phyloP scores from a whole-genome alignment of 306 rosid species.

The Glycine latifolia region DNA sequence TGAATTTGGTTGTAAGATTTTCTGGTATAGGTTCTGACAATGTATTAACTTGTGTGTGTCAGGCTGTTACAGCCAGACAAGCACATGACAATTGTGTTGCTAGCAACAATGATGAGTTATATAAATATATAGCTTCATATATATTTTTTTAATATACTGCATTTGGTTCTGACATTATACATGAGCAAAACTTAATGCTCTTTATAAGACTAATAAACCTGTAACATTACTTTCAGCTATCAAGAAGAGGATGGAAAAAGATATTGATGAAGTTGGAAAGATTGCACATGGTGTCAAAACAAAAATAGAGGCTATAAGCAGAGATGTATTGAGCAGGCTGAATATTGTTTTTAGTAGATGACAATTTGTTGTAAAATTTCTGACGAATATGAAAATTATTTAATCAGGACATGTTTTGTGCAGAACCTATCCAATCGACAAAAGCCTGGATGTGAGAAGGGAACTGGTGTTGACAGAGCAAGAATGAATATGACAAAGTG shows the following conservation, averaged over 20 bases:
- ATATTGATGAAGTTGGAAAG: constrained; percentile 97
- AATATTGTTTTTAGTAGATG: constrained; percentile 31
- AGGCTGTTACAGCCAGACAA: not conserved
- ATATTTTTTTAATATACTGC: not conserved
- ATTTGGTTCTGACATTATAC: not conserved
- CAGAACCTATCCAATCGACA: constrained; percentile 84
- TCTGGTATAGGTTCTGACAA: not conserved
- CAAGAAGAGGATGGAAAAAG: constrained; percentile 97
- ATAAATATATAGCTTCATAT: constrained; percentile 18
- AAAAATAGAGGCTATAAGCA: constrained; percentile 81
- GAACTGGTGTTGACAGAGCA: constrained; percentile 91
- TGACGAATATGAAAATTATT: not conserved
- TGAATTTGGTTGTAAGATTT: constrained; percentile 10
- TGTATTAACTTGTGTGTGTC: constrained; percentile 27
- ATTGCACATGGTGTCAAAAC: constrained; percentile 81
- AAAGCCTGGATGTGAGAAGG: constrained; percentile 95
- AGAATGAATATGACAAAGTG: constrained; percentile 96
- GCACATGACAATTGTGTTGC: constrained; percentile 8
- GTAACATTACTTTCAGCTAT: constrained; percentile 68
- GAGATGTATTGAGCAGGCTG: constrained; percentile 67
- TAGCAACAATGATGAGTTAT: not conserved
- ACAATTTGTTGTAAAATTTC: constrained; percentile 28
- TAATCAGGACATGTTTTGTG: constrained; percentile 47
- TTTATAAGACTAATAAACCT: constrained; percentile 14
- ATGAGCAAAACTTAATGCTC: constrained; percentile 23